phyloP scores from a whole-genome alignment of 2,329 filamentous ascomycete genomes.

The Cladophialophora yegresii region DNA sequence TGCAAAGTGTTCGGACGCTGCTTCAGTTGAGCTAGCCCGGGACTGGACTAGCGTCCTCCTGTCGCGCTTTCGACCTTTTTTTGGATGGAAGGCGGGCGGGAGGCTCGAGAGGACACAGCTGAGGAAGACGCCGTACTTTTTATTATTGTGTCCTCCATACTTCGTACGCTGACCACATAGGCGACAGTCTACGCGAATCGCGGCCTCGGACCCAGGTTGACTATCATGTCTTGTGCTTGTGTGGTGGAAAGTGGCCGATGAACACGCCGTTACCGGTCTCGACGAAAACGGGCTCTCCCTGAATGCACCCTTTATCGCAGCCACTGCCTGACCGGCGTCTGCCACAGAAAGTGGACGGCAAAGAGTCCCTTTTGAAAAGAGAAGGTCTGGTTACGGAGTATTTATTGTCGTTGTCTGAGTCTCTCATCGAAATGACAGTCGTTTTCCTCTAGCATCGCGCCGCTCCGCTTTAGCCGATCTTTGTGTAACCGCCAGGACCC shows the following conservation, averaged over 20 bases:
- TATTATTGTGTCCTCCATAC: background rate
- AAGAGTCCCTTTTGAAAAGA: background rate
- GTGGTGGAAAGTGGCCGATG: background rate
- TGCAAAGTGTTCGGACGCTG: background rate
- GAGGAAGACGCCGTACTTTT: background rate
- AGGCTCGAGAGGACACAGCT: no score
- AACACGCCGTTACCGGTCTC: background rate
- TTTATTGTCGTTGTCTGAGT: background rate
- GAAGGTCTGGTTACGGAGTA: background rate
- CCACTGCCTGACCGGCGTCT: background rate
- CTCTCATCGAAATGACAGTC: background rate
- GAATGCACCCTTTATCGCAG: background rate
- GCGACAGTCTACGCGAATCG: background rate
- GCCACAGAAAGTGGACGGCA: background rate
- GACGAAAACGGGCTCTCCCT: background rate
- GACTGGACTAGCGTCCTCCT: background rate
- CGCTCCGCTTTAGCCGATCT: conserved; percentile 11
- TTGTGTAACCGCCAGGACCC: background rate
- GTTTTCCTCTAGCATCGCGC: conserved; percentile 1
- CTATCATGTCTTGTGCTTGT: no score
- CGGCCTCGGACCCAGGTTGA: background rate
- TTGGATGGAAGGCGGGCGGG: background rate
- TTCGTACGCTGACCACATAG: background rate
- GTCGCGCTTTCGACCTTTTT: background rate
- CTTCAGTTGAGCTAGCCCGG: background rate